Evolutionary conservation across 2,329 filamentous ascomycete species (phyloP).

Genomic region (Exophiala sp.): DNA sequence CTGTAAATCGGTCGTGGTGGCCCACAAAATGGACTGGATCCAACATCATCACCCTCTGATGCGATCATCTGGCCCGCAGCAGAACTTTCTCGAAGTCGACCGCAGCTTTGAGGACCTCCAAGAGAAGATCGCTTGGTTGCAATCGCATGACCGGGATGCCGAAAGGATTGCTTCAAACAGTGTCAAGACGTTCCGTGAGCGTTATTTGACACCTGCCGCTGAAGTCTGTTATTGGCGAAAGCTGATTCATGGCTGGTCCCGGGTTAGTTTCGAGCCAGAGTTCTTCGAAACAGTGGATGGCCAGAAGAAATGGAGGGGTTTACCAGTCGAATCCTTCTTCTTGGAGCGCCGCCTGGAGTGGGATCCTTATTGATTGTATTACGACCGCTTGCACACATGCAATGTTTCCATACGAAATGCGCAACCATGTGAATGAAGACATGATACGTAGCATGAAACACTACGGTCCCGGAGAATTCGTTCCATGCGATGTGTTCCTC

Average conservation of each 20-base stretch:
- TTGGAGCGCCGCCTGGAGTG: conserved; percentile 29
- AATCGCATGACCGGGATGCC: conserved; percentile 41
- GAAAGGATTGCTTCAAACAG: conserved; percentile 48
- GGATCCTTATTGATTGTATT: conserved; percentile 24
- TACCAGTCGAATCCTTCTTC: conserved; percentile 40
- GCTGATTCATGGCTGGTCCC: conserved; percentile 38
- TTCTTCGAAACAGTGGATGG: conserved; percentile 33
- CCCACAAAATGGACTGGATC: conserved; percentile 46
- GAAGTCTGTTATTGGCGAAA: conserved; percentile 53
- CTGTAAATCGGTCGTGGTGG: conserved; percentile 46
- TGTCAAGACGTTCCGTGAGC: conserved; percentile 45
- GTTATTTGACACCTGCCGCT: conserved; percentile 50
- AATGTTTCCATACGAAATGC: no score
- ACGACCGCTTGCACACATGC: no score
- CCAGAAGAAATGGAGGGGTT: conserved; percentile 32
- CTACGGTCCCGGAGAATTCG: no score
- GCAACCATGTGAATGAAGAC: no score
- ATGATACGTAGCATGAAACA: no score
- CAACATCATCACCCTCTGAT: conserved; percentile 47
- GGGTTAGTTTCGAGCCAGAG: conserved; percentile 40
- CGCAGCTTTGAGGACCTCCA: conserved; percentile 53
- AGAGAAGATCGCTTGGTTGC: conserved; percentile 39
- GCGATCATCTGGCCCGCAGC: conserved; percentile 40
- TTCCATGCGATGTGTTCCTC: no score
- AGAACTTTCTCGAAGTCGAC: conserved; percentile 47